Percentiles rank a stretch among this genome's conserved stretches.
These are phyloP conservation scores for Tetradesmus lagerheimii DNA, from an alignment of 139 green algal species.

Conservation along the genomic window DNA sequence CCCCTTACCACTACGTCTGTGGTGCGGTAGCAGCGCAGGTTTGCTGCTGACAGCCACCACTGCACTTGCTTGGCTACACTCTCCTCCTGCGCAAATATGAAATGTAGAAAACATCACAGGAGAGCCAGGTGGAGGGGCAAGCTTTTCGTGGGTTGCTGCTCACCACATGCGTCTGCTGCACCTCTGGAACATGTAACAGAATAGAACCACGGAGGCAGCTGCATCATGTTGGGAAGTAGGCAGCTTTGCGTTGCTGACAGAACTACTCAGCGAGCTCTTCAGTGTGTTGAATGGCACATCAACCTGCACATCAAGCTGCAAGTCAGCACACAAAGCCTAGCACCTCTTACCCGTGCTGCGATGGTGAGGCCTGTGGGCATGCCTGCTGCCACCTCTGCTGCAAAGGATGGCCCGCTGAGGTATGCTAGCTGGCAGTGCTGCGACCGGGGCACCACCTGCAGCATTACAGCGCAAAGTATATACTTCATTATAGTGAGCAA, in stretches of 20 bases:
- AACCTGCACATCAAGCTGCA: neutral
- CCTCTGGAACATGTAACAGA: no score
- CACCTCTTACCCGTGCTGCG: slow-evolving; percentile 26
- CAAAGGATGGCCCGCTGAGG: slow-evolving; percentile 23
- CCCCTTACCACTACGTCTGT: slow-evolving; percentile 16
- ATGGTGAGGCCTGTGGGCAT: slow-evolving; percentile 38
- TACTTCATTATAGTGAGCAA: neutral
- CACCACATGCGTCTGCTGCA: no score
- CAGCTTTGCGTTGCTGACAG: neutral
- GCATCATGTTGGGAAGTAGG: neutral
- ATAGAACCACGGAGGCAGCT: neutral
- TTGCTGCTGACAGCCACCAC: slow-evolving; percentile 31
- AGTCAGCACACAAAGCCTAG: neutral
- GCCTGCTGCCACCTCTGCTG: slow-evolving; percentile 32
- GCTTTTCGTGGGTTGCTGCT: no score
- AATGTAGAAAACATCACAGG: neutral
- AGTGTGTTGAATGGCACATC: no score
- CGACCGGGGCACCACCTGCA: neutral
- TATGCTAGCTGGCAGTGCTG: slow-evolving; percentile 33
- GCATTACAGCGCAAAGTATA: neutral
- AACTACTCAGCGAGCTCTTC: neutral
- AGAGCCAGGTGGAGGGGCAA: no score
- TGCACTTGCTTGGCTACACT: slow-evolving; percentile 35
- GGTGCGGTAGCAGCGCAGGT: slow-evolving; percentile 38
- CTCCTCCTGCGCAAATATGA: slow-evolving; percentile 26